A percentile compares a stretch with the other conserved stretches of the same genome.
Conservation (phyloP, 495 filamentous ascomycete species). For the Penicillium angulare region DNA sequence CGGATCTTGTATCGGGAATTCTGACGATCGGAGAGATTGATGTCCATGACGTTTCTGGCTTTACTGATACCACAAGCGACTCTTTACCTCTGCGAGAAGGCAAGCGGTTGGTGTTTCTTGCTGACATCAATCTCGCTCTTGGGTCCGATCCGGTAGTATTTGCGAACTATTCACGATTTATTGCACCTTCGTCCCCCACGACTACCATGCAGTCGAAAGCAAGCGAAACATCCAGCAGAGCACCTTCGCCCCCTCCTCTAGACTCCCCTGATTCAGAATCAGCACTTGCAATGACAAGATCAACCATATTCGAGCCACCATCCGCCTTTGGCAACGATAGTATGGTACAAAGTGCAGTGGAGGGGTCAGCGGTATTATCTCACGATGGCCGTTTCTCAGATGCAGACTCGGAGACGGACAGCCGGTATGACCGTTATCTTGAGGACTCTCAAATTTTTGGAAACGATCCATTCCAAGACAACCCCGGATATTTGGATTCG, state of each 20-base stretch:
- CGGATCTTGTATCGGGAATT: constrained; percentile 58
- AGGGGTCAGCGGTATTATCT: constrained; percentile 29
- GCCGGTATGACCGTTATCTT: constrained; percentile 24
- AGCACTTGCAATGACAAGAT: constrained; percentile 39
- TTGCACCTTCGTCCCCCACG: constrained; percentile 60
- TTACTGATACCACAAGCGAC: constrained; percentile 27
- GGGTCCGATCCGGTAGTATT: constrained; percentile 74
- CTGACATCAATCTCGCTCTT: constrained; percentile 61
- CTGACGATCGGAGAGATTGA: constrained; percentile 64
- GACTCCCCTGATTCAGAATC: constrained; percentile 27
- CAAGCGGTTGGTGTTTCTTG: constrained; percentile 63
- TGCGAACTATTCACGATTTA: constrained; percentile 59
- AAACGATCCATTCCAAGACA: constrained; percentile 39
- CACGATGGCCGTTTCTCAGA: constrained; percentile 47
- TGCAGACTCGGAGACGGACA: constrained; percentile 37
- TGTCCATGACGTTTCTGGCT: constrained; percentile 61
- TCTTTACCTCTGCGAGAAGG: constrained; percentile 42
- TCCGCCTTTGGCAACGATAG: constrained; percentile 7
- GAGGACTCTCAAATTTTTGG: constrained; percentile 32
- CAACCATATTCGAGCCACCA: constrained; percentile 39
- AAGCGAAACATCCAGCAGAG: constrained; percentile 33
- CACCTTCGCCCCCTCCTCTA: constrained; percentile 28
- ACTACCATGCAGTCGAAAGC: constrained; percentile 45
- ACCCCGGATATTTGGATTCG: constrained; percentile 50
- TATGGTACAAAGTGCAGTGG: constrained; percentile 17